Conservation (phyloP, 257 asterid genomes). For the Solanum ahanhuiri region DNA sequence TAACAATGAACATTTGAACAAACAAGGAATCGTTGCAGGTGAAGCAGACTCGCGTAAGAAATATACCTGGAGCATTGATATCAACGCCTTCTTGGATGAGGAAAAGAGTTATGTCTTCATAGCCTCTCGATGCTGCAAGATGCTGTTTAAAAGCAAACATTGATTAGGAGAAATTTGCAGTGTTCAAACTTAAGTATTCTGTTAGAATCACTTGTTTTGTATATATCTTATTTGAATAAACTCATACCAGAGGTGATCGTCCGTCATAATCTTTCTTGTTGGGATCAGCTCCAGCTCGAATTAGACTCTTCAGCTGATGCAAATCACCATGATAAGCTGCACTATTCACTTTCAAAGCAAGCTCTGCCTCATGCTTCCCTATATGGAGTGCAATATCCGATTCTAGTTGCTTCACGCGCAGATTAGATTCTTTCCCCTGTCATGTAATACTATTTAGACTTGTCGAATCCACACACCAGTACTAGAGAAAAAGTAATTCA, state of each 20-base stretch:
- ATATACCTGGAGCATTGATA: conserved; percentile 46
- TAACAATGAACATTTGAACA: not conserved
- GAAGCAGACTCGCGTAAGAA: not conserved
- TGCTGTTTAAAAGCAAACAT: conserved; percentile 36
- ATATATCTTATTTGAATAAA: not conserved
- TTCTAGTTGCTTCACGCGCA: conserved; percentile 64
- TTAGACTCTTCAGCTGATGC: conserved; percentile 57
- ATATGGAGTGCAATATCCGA: conserved; percentile 65
- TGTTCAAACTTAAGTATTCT: not conserved
- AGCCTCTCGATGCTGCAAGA: conserved; percentile 88
- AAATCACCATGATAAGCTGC: conserved; percentile 78
- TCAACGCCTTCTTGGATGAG: conserved; percentile 67
- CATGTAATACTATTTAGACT: not conserved
- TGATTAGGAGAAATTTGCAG: not conserved
- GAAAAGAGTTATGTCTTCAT: conserved; percentile 53
- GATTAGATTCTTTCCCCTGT: conserved; percentile 64
- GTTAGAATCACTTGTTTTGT: not conserved
- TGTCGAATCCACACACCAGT: too few species aligned
- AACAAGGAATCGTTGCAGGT: not conserved
- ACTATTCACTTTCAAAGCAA: conserved; percentile 78
- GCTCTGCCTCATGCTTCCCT: conserved; percentile 80
- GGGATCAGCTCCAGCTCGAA: conserved; percentile 91
- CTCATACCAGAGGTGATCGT: conserved; percentile 69
- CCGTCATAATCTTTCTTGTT: conserved; percentile 81
- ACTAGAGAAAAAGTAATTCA: too few species aligned